Base-by-base conservation (phyloP, 2,329 filamentous ascomycete species). In the Uncinocarpus reesii region DNA sequence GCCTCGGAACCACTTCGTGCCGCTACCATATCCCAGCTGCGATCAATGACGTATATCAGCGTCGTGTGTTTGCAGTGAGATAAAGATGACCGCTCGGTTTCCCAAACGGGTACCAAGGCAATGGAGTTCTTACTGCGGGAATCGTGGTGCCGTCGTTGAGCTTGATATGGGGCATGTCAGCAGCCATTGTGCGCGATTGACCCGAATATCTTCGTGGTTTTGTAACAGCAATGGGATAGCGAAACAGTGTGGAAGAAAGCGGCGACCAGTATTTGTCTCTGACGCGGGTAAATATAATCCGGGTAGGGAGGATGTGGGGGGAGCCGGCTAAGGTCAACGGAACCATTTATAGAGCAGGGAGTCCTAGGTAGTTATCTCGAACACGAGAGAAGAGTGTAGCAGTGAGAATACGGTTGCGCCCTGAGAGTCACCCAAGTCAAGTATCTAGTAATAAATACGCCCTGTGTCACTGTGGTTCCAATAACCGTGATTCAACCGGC, bases 21-120 rank as follows among this genome's bases (percentile, higher is more conserved):
- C 80, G 0, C 75, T 76, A 21, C 79, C 79, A 62, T 78, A 83
- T 18, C 70, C 78, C 15, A 83, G 62, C 76, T 78, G 42, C 42
- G 31, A 28, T 7, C 20, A 35, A 11, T 18, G 49, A 34, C 34
- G 37, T 28, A 11, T 10, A 11, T 20, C 3, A 26, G 38, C 20
- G 31, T 28, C 26, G 24, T n/a, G 15, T n/a, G n/a, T n/a, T n/a
- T n/a, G n/a, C n/a, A n/a, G n/a, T n/a, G n/a, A n/a, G n/a, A n/a
- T n/a, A n/a, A n/a, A n/a, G n/a, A n/a, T n/a, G n/a, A n/a, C n/a
- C n/a, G n/a, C n/a, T n/a, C n/a, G n/a, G n/a, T n/a, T n/a, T n/a
- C n/a, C n/a, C n/a, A n/a, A n/a, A n/a, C n/a, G n/a, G n/a, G n/a
- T n/a, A n/a, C n/a, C n/a, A n/a, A n/a, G n/a, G 18, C 2, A 36